These are phyloP conservation scores for Solanum chilense DNA, from an alignment of 257 asterid species.

Conservation along the genomic window DNA sequence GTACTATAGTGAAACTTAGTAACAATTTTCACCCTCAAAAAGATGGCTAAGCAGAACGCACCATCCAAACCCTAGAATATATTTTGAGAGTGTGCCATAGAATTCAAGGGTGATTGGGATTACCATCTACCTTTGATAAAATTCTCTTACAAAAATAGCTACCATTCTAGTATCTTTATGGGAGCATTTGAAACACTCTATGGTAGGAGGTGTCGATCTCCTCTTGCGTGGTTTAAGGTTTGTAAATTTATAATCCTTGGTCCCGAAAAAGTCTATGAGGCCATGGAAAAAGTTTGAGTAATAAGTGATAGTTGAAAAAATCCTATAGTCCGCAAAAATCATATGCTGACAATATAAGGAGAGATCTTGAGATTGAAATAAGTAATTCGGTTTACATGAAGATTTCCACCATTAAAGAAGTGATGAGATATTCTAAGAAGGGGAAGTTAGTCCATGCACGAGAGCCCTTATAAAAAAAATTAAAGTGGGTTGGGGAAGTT, in stretches of 20 bases:
- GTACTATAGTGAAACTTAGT: too few relatives aligned
- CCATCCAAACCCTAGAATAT: too few relatives aligned
- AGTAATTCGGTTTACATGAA: neutral
- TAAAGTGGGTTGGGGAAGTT: neutral
- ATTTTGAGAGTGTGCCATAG: neutral
- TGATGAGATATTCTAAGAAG: neutral
- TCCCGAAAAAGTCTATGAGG: neutral
- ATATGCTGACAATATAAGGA: too few relatives aligned
- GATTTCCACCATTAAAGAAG: too few relatives aligned
- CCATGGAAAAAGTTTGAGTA: neutral
- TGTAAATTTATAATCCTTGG: neutral
- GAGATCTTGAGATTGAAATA: neutral
- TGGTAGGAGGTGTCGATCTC: neutral
- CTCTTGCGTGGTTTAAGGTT: neutral
- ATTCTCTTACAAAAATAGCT: too few relatives aligned
- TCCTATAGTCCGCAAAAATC: neutral
- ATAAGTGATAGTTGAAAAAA: too few relatives aligned
- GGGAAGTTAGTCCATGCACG: neutral
- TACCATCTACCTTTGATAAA: neutral
- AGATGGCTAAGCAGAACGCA: rapidly evolving
- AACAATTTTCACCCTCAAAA: neutral
- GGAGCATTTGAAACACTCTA: neutral
- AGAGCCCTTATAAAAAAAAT: neutral
- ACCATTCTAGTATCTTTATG: neutral
- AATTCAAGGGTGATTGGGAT: neutral